These are phyloP conservation scores for Miamiensis avidus DNA, from an alignment of 169 alveolate species.

Conservation along the genomic window DNA sequence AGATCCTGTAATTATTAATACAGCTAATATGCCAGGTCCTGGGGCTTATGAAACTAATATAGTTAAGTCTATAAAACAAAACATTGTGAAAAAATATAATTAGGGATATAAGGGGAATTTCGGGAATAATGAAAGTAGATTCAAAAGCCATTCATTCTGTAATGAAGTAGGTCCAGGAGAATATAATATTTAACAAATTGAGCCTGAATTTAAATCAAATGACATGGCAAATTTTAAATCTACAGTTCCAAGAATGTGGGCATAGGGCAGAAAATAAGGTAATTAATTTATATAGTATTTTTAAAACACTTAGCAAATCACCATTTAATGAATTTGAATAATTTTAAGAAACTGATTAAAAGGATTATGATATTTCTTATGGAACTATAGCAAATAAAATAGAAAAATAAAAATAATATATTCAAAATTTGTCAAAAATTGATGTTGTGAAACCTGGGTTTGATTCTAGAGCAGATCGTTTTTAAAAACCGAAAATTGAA, in stretches of 20 bases:
- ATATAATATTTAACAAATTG: background rate
- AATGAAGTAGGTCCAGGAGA: background rate
- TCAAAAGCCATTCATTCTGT: background rate
- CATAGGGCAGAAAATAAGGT: background rate
- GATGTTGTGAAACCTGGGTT: background rate
- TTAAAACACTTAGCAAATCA: background rate
- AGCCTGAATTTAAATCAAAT: background rate
- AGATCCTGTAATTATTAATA: background rate
- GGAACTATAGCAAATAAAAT: background rate
- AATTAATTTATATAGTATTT: too few relatives aligned
- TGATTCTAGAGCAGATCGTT: background rate
- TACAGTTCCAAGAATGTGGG: background rate
- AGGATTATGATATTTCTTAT: too few relatives aligned
- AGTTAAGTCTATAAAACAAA: background rate
- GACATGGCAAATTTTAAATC: too few relatives aligned
- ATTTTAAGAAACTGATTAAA: background rate
- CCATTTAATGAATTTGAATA: background rate
- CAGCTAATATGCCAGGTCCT: background rate
- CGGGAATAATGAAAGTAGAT: background rate
- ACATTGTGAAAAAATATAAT: background rate
- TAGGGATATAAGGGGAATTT: background rate
- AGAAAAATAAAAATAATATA: background rate
- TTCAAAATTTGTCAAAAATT: too few relatives aligned
- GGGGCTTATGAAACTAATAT: background rate
- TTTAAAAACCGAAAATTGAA: too few relatives aligned